A percentile compares a stretch with the other conserved stretches of the same genome.
Conservation (phyloP, 805 yeast species). For the Saturnispora kantuleensis region DNA sequence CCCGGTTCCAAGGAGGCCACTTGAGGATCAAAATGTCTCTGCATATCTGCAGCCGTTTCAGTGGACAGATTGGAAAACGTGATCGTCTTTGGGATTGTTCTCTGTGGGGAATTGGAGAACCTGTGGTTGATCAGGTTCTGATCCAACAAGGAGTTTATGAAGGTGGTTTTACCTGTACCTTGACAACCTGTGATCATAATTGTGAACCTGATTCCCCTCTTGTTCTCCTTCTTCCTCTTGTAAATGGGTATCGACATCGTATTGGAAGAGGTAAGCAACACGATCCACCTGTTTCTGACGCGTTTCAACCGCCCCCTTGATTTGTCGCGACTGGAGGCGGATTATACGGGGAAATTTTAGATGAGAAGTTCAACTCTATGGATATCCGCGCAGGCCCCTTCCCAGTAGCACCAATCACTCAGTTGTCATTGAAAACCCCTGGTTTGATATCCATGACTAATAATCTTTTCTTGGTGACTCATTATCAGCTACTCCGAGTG, state of each 20-base stretch:
- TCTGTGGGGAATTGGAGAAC: conserved; percentile 33
- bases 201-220: conserved; percentile 65
- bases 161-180: conserved; percentile 74
- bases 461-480: too few relatives aligned
- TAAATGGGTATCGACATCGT: conserved; percentile 10
- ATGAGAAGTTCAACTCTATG: neutral
- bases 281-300: neutral
- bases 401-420: too few relatives aligned
- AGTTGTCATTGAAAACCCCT: too few relatives aligned
- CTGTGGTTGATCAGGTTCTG: conserved; percentile 53
- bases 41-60: conserved; percentile 44
- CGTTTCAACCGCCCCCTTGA: neutral
- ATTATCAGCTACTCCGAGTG: too few relatives aligned
- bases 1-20: conserved; percentile 63
- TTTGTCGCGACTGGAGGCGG: too few relatives aligned
- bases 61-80: conserved; percentile 54
- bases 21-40: conserved; percentile 51
- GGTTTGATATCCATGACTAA: too few relatives aligned
- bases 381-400: neutral
- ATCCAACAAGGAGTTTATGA: conserved; percentile 57
- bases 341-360: too few relatives aligned
- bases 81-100: conserved; percentile 35
- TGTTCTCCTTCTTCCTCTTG: conserved; percentile 55
- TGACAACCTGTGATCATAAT: conserved; percentile 63
- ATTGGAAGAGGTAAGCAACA: neutral